phyloP scores from a whole-genome alignment of 805 yeast genomes.

The Torulaspora delbrueckii region DNA sequence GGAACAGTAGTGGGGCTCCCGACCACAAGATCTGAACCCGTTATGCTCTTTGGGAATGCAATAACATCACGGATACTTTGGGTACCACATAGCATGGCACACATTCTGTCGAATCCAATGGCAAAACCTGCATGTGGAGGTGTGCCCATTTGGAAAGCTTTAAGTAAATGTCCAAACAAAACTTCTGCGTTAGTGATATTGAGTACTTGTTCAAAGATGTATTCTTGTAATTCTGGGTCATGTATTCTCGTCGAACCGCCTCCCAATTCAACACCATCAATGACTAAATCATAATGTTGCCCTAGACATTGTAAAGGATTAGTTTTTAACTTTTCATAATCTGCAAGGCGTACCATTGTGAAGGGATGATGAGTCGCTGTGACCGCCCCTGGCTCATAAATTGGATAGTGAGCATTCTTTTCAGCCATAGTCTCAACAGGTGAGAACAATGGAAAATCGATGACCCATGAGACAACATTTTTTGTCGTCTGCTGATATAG shows the following conservation, averaged over 20 bases:
- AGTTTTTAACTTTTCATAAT: conserved; percentile 48
- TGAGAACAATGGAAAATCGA: conserved; percentile 86
- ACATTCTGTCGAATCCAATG: conserved; percentile 86
- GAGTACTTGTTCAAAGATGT: conserved; percentile 61
- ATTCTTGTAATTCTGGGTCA: conserved; percentile 72
- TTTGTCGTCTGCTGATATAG: conserved; percentile 16
- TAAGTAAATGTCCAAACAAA: conserved; percentile 79
- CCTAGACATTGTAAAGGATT: conserved; percentile 69
- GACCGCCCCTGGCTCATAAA: conserved; percentile 44
- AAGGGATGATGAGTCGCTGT: conserved; percentile 95
- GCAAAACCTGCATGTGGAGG: conserved; percentile 99
- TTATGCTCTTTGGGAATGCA: conserved; percentile 90
- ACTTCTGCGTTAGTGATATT: conserved; percentile 52
- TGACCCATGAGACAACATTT: conserved; percentile 72
- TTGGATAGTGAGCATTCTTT: conserved; percentile 47
- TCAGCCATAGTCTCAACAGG: conserved; percentile 49
- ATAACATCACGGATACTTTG: conserved; percentile 84
- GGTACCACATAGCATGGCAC: conserved; percentile 82
- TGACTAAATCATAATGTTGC: conserved; percentile 88
- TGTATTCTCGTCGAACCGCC: conserved; percentile 97
- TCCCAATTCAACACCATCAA: conserved; percentile 93
- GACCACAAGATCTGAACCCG: conserved; percentile 85
- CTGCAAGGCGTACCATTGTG: conserved; percentile 79
- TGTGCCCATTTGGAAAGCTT: conserved; percentile 82
- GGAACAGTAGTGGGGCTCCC: conserved; percentile 72